Evolutionary conservation across 352 stramenopile species (phyloP), one percentile per base, ranked within the genome.

Genomic region (Phytopythium oedochilum): DNA sequence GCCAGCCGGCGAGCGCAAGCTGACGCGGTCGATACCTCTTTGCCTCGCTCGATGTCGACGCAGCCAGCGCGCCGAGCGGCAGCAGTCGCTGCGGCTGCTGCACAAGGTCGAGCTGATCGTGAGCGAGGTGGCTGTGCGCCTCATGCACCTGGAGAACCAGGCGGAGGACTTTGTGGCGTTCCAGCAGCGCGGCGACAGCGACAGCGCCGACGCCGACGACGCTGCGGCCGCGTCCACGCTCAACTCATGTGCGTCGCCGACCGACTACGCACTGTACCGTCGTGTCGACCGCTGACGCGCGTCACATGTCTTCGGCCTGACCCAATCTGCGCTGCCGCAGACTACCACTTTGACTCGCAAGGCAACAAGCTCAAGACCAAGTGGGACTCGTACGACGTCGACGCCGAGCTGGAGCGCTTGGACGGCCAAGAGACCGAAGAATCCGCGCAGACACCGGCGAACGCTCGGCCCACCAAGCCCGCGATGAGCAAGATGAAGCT

Each of bases 311-410:
- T 32, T 32, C 9, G 5, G 10, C 32, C 11, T 15, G 11, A 25
- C n/a, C n/a, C n/a, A n/a, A n/a, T n/a, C n/a, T n/a, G n/a, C n/a
- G n/a, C n/a, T n/a, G n/a, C n/a, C n/a, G n/a, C 26, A 94, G 83
- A 91, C 60, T 94, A 94, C 61, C 83, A 92, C 52, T 92, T 94
- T 29, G 81, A 94, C 60, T 94, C 81, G 28, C 49, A 89, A 5
- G 83, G 83, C 53, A 92, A 89, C 66, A 94, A 94, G 57, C 75
- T 94, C 55, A 90, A 89, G 64, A 92, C 81, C 28, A 92, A 94
- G 57, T 92, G 83, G 83, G 83, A 94, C 56, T 71, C 60, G 20
- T 94, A 88, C 58, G 72, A 94, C 46, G 81, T 89, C 12, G 83
- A 92, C 34, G 83, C 79, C 1, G 83, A 94, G 63, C 64, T 94